phyloP scores from a whole-genome alignment of 768 basidiomycete genomes.

The Mrakia frigida region DNA sequence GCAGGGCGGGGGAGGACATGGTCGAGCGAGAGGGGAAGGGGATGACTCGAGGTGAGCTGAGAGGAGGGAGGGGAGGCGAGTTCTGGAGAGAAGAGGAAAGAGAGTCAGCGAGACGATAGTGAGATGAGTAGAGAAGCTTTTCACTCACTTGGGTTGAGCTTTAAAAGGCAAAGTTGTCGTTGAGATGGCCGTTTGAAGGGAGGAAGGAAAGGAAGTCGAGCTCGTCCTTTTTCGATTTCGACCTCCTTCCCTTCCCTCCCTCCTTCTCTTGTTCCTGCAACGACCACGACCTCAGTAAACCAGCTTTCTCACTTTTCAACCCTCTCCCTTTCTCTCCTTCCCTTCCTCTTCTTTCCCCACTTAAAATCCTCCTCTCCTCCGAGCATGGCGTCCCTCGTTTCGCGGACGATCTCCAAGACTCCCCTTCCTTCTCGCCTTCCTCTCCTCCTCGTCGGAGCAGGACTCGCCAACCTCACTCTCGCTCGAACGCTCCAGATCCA shows the following conservation, averaged over 20 bases:
- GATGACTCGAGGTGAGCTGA: neutral
- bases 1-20: neutral
- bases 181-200: neutral
- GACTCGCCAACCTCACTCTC: conserved; percentile 25
- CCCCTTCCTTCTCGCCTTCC: conserved; percentile 23
- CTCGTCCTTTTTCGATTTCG: neutral
- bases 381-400: neutral
- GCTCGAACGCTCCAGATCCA: conserved; percentile 15
- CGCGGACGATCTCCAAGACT: neutral
- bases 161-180: neutral
- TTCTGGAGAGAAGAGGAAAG: neutral
- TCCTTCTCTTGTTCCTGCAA: neutral
- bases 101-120: neutral
- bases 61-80: neutral
- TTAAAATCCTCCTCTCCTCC: neutral
- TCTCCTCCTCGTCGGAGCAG: conserved; percentile 19
- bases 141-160: neutral
- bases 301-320: neutral
- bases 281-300: neutral
- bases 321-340: neutral
- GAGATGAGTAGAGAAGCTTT: neutral
- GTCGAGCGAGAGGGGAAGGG: neutral
- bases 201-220: neutral
- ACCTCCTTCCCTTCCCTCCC: neutral
- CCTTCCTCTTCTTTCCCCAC: neutral